phyloP scores from a whole-genome alignment of 2,329 filamentous ascomycete species.

The Arthrocladium fulminans region DNA sequence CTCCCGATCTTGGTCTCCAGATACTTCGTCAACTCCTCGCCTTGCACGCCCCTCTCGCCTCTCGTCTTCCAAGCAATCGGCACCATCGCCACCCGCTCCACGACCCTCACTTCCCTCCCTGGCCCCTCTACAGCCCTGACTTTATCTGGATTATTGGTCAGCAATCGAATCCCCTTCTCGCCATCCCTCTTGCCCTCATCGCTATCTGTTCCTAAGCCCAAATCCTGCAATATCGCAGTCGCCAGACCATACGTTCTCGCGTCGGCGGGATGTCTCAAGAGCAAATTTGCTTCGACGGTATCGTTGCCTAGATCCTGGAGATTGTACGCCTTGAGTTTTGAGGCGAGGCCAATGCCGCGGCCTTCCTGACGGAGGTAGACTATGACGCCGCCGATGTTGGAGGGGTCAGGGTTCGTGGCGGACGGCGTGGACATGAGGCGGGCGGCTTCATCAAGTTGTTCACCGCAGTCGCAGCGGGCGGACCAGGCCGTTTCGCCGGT shows the following conservation, averaged over 20 bases:
- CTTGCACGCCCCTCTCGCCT: conserved; percentile 67
- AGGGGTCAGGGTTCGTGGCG: conserved; percentile 33
- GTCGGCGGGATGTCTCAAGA: conserved; percentile 86
- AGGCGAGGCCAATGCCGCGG: conserved; percentile 83
- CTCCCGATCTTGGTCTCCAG: conserved; percentile 90
- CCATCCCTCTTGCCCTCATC: conserved; percentile 35
- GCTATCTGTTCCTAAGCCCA: conserved; percentile 59
- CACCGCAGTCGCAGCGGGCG: conserved; percentile 91
- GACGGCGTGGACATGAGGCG: conserved; percentile 71
- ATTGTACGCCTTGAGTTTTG: conserved; percentile 98
- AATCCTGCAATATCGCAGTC: conserved; percentile 82
- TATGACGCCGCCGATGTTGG: conserved; percentile 70
- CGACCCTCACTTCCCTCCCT: conserved; percentile 75
- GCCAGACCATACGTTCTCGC: conserved; percentile 92
- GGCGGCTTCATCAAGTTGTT: conserved; percentile 93
- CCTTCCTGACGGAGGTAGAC: conserved; percentile 95
- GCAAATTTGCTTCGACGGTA: conserved; percentile 88
- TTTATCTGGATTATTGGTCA: conserved; percentile 98
- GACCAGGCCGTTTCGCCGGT: conserved; percentile 98
- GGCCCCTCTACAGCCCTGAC: conserved; percentile 89
- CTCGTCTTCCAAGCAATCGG: conserved; percentile 83
- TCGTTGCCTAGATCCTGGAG: conserved; percentile 94
- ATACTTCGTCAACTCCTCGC: conserved; percentile 87
- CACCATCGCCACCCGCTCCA: conserved; percentile 88
- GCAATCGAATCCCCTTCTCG: conserved; percentile 53